These are phyloP conservation scores for Tricholomella constricta DNA, from an alignment of 768 basidiomycete genomes.

Conservation along the genomic window DNA sequence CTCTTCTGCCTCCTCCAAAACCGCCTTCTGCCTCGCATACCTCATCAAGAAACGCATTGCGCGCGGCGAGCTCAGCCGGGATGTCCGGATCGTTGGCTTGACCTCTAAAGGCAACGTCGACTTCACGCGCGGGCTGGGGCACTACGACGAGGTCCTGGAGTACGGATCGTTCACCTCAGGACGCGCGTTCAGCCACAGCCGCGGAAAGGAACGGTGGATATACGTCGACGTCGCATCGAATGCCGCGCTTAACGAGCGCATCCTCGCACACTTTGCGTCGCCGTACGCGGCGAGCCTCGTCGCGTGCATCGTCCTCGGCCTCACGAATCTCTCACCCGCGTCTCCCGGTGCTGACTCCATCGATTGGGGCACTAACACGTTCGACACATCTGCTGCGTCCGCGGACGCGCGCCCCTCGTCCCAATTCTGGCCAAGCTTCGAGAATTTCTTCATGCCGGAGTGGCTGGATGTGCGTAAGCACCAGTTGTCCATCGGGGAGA, in stretches of 20 bases:
- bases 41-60: conserved; percentile 49
- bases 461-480: conserved; percentile 60
- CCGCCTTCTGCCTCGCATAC: conserved; percentile 70
- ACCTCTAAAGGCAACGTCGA: conserved; percentile 57
- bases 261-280: conserved; percentile 45
- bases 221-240: conserved; percentile 70
- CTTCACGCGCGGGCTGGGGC: conserved; percentile 55
- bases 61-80: conserved; percentile 25
- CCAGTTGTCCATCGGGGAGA: conserved; percentile 47
- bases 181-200: conserved; percentile 25
- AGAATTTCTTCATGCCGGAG: conserved; percentile 69
- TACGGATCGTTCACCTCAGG: conserved; percentile 49
- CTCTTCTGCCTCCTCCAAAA: conserved; percentile 74
- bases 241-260: conserved; percentile 44
- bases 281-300: conserved; percentile 37
- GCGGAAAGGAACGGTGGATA: conserved; percentile 43
- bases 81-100: conserved; percentile 52
- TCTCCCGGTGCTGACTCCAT: conserved; percentile 31
- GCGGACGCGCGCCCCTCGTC: conserved; percentile 12
- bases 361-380: conserved; percentile 43
- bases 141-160: conserved; percentile 59
- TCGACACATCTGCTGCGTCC: conserved; percentile 20
- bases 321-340: conserved; percentile 57
- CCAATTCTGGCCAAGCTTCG: conserved; percentile 38
- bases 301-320: conserved; percentile 50